Base-by-base conservation (phyloP, 179 eudicot genomes). In the Sideroxylon spinosum region DNA sequence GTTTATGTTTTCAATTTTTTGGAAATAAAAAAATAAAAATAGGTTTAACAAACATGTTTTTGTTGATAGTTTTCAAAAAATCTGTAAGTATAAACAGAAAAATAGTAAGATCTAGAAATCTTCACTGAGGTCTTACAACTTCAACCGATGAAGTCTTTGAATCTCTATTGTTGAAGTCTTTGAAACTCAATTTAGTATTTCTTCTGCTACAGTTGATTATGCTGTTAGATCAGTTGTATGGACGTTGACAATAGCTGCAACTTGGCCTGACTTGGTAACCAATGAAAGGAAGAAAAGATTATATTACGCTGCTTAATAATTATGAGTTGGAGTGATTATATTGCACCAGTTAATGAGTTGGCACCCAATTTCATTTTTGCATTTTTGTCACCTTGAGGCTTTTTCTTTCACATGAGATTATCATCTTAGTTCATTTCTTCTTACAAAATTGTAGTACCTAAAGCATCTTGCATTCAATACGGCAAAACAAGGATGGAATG, bases 401-500 rank as follows among this genome's bases (percentile, higher is more conserved):
- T 60, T 57, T 71, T 14, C 62, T 7, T 60, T 8, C 52, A 20
- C 22, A 52, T 50, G 19, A 26, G 9, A 6, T 50, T 71, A 9
- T 52, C 10, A 44, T 69, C 44, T 25, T 7, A 25, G 29, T 52
- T 52, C 4, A 9, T 73, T 28, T 71, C 44, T 71, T 55, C 12
- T 37, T 20, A 9, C 56, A 50, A 50, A 17, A 23, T 60, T 78
- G 76, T 86, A 88, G 91, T 88, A 88, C 52, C 28, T 88, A 60
- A 84, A 88, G 68, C 88, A 85, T 74, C 84, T 86, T 32, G 86
- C 84, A 16, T 88, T 48, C 78, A 23, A 73, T 44, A 81, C 78
- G n/a, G 91, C 91, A 60, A 88, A 86, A 79, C 79, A 19, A 82
- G 91, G 89, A 75, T 86, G 86, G 86, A 83, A 88, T 70, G 85